A percentile compares a stretch with the other conserved stretches of the same genome.
These are phyloP conservation scores for Amauroascus verrucosus DNA, from an alignment of 2,329 filamentous ascomycete species.

Conservation along the genomic window DNA sequence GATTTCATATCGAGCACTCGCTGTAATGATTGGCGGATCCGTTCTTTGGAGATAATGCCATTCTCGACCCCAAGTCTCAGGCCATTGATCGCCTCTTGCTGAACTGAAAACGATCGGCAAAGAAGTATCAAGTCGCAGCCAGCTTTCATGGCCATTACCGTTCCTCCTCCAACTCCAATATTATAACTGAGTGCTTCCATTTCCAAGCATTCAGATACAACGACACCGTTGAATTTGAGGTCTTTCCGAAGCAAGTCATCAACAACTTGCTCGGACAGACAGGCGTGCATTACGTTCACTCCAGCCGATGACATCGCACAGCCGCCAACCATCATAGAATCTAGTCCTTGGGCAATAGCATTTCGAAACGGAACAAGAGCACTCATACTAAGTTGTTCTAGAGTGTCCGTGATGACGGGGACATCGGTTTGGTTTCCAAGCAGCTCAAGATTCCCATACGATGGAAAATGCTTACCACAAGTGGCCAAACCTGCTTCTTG, in stretches of 20 bases:
- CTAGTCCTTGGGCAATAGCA: slow-evolving; percentile 73
- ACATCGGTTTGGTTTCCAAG: slow-evolving; percentile 83
- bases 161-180: slow-evolving; percentile 92
- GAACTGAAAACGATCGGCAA: slow-evolving; percentile 76
- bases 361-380: slow-evolving; percentile 86
- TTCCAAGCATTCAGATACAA: slow-evolving; percentile 88
- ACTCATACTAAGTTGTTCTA: slow-evolving; percentile 85
- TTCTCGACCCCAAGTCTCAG: slow-evolving; percentile 84
- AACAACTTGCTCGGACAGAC: slow-evolving; percentile 83
- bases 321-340: slow-evolving; percentile 92
- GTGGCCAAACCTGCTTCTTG: slow-evolving; percentile 81
- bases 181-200: slow-evolving; percentile 95
- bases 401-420: slow-evolving; percentile 86
- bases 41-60: slow-evolving; percentile 69
- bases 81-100: slow-evolving; percentile 83
- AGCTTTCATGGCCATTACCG: slow-evolving; percentile 93
- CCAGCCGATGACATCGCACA: slow-evolving; percentile 85
- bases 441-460: slow-evolving; percentile 90
- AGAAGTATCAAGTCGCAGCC: slow-evolving; percentile 87
- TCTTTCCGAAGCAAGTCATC: slow-evolving; percentile 82
- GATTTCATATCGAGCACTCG: slow-evolving; percentile 73
- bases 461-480: slow-evolving; percentile 93
- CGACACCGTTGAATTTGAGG: slow-evolving; percentile 79
- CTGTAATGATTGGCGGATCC: slow-evolving; percentile 69
- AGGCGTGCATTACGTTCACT: slow-evolving; percentile 92